A percentile compares a stretch with the other conserved stretches of the same genome.
phyloP scores from a whole-genome alignment of 106 monocot species.

The Dendrobium nobile region DNA sequence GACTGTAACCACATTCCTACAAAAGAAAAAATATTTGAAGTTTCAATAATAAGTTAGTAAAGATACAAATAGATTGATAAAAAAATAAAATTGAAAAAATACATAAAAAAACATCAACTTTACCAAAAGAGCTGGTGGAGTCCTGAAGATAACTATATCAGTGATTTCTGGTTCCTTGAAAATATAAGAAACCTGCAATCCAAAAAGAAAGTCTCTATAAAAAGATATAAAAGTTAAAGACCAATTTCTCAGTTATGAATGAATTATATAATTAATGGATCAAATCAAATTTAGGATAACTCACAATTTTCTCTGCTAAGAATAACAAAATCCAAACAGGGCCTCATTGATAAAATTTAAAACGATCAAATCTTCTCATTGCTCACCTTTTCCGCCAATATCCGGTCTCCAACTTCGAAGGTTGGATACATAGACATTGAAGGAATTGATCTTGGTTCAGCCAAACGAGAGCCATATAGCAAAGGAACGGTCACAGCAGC shows the following conservation, averaged over 20 bases:
- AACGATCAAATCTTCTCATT: neutral
- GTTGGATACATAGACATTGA: constrained; percentile 67
- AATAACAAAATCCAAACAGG: no score
- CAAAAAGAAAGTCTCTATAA: neutral
- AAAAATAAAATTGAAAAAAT: neutral
- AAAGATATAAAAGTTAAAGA: neutral
- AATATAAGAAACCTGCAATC: constrained; percentile 77
- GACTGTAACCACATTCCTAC: constrained; percentile 61
- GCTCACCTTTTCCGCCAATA: constrained; percentile 71
- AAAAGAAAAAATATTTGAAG: neutral
- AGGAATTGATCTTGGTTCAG: constrained; percentile 64
- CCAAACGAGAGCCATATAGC: constrained; percentile 44
- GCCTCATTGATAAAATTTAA: neutral
- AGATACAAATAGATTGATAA: neutral
- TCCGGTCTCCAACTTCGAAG: constrained; percentile 67
- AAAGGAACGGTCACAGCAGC: constrained; percentile 61
- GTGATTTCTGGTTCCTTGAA: constrained; percentile 72
- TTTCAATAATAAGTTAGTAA: neutral
- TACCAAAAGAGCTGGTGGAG: constrained; percentile 69
- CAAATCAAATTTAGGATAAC: no score
- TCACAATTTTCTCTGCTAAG: no score
- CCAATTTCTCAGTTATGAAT: neutral
- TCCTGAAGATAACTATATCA: constrained; percentile 85
- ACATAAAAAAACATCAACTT: neutral
- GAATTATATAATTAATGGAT: neutral